Conservation (phyloP, 108 stramenopile genomes). For the Asterionellopsis glacialis region DNA sequence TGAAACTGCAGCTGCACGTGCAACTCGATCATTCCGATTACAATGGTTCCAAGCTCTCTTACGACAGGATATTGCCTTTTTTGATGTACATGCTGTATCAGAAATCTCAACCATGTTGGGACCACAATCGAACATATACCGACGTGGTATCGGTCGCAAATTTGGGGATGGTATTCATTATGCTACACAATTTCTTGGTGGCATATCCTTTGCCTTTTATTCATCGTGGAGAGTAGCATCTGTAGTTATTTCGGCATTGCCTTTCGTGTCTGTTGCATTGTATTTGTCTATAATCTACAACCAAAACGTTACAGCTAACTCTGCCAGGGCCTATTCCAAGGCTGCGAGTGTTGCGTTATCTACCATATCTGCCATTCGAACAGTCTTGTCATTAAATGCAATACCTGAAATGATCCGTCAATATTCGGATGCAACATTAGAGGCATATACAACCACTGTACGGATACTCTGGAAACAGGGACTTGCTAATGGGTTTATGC, state of each 20-base stretch:
- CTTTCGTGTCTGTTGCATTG: slow-evolving; percentile 42
- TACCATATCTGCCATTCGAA: slow-evolving; percentile 36
- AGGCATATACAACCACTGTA: slow-evolving; percentile 44
- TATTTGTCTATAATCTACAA: slow-evolving; percentile 43
- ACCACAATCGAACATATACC: slow-evolving; percentile 22
- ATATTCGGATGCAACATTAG: slow-evolving; percentile 37
- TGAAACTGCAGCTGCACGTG: slow-evolving; percentile 24
- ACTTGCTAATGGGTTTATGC: slow-evolving; percentile 56
- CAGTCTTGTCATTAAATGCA: slow-evolving; percentile 44
- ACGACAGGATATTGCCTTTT: slow-evolving; percentile 60
- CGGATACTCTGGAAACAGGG: slow-evolving; percentile 36
- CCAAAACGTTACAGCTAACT: slow-evolving; percentile 27
- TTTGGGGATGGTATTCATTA: slow-evolving; percentile 78
- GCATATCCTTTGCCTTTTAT: slow-evolving; percentile 51
- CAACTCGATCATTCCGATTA: slow-evolving; percentile 32
- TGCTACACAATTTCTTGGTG: slow-evolving; percentile 49
- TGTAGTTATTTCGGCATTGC: slow-evolving; percentile 46
- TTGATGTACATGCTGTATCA: slow-evolving; percentile 49
- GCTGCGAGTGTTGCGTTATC: slow-evolving; percentile 35
- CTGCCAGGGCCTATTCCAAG: slow-evolving; percentile 30
- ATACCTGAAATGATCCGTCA: slow-evolving; percentile 33
- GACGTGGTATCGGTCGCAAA: slow-evolving; percentile 57
- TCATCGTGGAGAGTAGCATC: slow-evolving; percentile 54
- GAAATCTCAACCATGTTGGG: slow-evolving; percentile 26
- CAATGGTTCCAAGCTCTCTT: slow-evolving; percentile 61